phyloP scores from a whole-genome alignment of 1,139 yeast species.

The Candida sp. region DNA sequence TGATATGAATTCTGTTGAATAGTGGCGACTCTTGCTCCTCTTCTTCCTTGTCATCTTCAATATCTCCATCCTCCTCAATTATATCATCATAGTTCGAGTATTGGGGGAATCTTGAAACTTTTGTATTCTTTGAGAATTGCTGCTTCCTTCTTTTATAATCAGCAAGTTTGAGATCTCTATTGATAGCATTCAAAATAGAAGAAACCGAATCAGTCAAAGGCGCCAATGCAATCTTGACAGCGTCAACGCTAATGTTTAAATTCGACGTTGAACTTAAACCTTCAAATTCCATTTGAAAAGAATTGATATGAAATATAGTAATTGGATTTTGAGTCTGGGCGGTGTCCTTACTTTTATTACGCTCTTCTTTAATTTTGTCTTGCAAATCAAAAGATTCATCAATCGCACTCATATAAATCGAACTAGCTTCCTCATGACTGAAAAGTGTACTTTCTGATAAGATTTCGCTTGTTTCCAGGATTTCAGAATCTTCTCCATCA shows the following conservation, averaged over 20 bases:
- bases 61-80: constrained; percentile 11
- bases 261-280: constrained; percentile 50
- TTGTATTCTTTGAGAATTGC: constrained; percentile 5
- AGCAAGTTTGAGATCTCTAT: constrained; percentile 28
- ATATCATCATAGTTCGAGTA: constrained; percentile 20
- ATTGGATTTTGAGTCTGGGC: constrained; percentile 9
- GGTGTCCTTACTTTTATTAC: constrained; percentile 5
- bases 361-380: constrained; percentile 13
- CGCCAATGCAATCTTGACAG: constrained; percentile 38
- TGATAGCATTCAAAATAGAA: constrained; percentile 27
- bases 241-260: constrained; percentile 43
- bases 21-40: constrained; percentile 13
- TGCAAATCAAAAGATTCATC: constrained; percentile 31
- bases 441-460: constrained; percentile 62
- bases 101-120: constrained; percentile 25
- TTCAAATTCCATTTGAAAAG: constrained; percentile 40
- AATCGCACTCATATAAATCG: constrained; percentile 83
- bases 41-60: constrained; percentile 8
- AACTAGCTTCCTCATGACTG: constrained; percentile 66
- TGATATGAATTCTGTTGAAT: constrained; percentile 32
- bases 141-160: constrained; percentile 26
- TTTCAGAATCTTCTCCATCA: constrained; percentile 18
- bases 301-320: constrained; percentile 30
- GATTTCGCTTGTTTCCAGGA: constrained; percentile 36
- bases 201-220: constrained; percentile 35